Conservation (phyloP, 169 alveolate species). For the Babesia bigemina region DNA sequence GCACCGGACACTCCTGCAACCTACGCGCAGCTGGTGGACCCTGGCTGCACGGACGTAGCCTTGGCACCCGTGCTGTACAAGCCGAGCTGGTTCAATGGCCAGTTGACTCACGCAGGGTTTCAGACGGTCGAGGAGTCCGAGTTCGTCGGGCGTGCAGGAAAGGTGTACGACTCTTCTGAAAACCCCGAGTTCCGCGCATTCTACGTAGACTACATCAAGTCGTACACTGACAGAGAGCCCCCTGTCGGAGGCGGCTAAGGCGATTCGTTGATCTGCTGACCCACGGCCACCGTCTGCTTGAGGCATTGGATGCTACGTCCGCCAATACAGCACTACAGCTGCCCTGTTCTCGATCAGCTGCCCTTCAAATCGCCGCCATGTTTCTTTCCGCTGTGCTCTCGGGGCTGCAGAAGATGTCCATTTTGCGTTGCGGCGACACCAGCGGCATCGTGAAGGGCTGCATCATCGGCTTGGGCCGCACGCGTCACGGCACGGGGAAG, state of each 20-base stretch:
- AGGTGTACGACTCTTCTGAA: background rate
- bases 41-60: background rate
- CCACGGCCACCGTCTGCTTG: too few species aligned
- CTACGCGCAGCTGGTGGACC: slow-evolving; percentile 39
- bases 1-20: slow-evolving; percentile 24
- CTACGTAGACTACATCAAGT: slow-evolving; percentile 10
- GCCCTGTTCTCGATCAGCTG: too few species aligned
- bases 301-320: too few species aligned
- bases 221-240: slow-evolving; percentile 1
- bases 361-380: slow-evolving; percentile 22
- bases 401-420: slow-evolving; percentile 80
- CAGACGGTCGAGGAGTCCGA: slow-evolving; percentile 51
- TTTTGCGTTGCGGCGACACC: slow-evolving; percentile 77
- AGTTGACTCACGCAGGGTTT: slow-evolving; percentile 47
- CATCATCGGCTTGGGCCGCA: slow-evolving; percentile 78
- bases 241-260: background rate
- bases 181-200: background rate
- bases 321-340: background rate
- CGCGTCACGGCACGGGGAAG: slow-evolving; percentile 80
- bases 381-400: slow-evolving; percentile 43
- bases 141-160: slow-evolving; percentile 16
- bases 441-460: slow-evolving; percentile 82
- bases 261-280: background rate
- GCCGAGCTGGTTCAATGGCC: slow-evolving; percentile 68
- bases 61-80: slow-evolving; percentile 42